Percentiles rank a stretch among this genome's conserved stretches.
These are phyloP conservation scores for Crinitomyces ghanaensis DNA, from an alignment of 805 yeast species.

Conservation along the genomic window DNA sequence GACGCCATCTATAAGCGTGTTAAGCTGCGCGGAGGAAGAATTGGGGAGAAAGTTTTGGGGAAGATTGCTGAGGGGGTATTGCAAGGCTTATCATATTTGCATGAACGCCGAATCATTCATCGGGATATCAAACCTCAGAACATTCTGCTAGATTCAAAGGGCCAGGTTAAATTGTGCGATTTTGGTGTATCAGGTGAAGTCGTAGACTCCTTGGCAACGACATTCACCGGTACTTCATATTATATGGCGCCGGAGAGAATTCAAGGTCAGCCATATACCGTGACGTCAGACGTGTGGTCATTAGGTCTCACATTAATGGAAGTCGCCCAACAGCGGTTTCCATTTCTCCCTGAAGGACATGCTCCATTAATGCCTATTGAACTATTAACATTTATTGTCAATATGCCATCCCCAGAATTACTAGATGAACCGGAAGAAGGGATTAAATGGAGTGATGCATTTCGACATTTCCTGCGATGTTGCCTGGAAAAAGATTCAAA, in stretches of 20 bases:
- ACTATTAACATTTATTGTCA: slow-evolving; percentile 65
- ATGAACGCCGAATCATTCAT: slow-evolving; percentile 80
- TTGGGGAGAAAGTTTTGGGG: slow-evolving; percentile 88
- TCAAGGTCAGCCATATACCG: slow-evolving; percentile 90
- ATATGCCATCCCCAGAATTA: slow-evolving; percentile 64
- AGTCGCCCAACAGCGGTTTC: slow-evolving; percentile 87
- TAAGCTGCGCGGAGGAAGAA: slow-evolving; percentile 62
- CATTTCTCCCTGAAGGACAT: slow-evolving; percentile 46
- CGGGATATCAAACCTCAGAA: slow-evolving; percentile 96
- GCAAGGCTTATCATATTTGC: slow-evolving; percentile 75
- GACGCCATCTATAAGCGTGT: slow-evolving; percentile 84
- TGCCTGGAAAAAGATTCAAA: slow-evolving; percentile 71
- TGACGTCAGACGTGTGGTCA: slow-evolving; percentile 95
- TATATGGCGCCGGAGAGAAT: slow-evolving; percentile 99
- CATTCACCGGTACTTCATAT: slow-evolving; percentile 94
- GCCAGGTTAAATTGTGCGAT: slow-evolving; percentile 88
- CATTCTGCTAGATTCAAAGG: slow-evolving; percentile 60
- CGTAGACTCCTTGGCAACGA: slow-evolving; percentile 87
- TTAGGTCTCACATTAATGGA: slow-evolving; percentile 84
- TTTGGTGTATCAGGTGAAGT: slow-evolving; percentile 98
- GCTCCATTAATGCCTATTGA: slow-evolving; percentile 75
- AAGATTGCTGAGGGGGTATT: slow-evolving; percentile 80
- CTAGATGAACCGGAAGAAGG: slow-evolving; percentile 66
- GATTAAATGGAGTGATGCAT: slow-evolving; percentile 71
- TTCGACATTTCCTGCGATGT: slow-evolving; percentile 69